phyloP scores from a whole-genome alignment of 2,329 filamentous ascomycete genomes.

The Calonectria pauciramosa region DNA sequence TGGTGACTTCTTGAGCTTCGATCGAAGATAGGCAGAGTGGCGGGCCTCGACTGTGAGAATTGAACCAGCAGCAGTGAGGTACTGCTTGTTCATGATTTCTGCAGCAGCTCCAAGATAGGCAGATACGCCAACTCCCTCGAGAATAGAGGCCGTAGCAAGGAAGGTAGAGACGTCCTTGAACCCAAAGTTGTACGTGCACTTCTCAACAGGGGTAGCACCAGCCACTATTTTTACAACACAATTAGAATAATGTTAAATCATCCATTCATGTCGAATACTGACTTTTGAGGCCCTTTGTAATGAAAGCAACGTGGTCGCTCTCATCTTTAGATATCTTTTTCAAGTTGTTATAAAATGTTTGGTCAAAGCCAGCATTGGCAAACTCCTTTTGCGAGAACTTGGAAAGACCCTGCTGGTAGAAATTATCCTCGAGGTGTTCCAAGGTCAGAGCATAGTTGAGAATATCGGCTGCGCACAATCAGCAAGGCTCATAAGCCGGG shows the following conservation, averaged over 20 bases:
- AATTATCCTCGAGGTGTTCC: slow-evolving; percentile 71
- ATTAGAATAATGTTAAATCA: too few species aligned
- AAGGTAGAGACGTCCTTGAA: slow-evolving; percentile 69
- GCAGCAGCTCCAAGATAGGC: slow-evolving; percentile 75
- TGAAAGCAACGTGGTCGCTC: slow-evolving; percentile 66
- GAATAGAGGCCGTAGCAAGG: slow-evolving; percentile 72
- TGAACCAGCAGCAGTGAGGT: slow-evolving; percentile 71
- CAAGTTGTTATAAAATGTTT: slow-evolving; percentile 70
- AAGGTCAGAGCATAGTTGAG: slow-evolving; percentile 64
- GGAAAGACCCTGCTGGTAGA: slow-evolving; percentile 71
- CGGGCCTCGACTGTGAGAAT: slow-evolving; percentile 75
- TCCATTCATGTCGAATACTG: too few species aligned
- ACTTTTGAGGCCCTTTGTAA: slow-evolving; percentile 58
- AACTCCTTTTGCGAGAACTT: slow-evolving; percentile 70
- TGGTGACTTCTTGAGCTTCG: slow-evolving; percentile 61
- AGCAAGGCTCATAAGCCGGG: not conserved
- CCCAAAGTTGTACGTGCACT: slow-evolving; percentile 72
- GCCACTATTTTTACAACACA: slow-evolving; percentile 20
- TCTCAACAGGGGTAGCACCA: slow-evolving; percentile 64
- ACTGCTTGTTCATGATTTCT: slow-evolving; percentile 69
- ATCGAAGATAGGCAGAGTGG: slow-evolving; percentile 73
- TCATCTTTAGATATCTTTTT: slow-evolving; percentile 69
- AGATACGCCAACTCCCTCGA: slow-evolving; percentile 75
- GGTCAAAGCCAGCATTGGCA: slow-evolving; percentile 62
- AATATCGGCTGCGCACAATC: slow-evolving; percentile 41